phyloP scores from a whole-genome alignment of 2,329 filamentous ascomycete genomes.

The Colletotrichum navitas region DNA sequence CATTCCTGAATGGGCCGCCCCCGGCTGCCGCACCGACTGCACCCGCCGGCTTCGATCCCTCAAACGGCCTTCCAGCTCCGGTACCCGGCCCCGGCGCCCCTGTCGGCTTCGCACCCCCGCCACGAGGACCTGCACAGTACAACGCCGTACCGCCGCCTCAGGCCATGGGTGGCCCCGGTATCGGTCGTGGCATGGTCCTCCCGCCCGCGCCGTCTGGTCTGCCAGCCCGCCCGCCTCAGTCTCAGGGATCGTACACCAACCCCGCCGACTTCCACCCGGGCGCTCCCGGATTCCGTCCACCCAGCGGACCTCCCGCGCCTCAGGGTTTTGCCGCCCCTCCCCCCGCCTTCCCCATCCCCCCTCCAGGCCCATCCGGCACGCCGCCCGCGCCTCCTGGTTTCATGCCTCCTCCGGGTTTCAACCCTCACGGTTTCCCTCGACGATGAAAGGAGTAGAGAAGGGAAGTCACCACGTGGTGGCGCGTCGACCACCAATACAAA shows the following conservation, averaged over 20 bases:
- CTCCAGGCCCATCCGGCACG: conserved; percentile 51
- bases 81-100: conserved; percentile 47
- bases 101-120: conserved; percentile 54
- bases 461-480: neutral
- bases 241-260: conserved; percentile 59
- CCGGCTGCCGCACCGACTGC: conserved; percentile 43
- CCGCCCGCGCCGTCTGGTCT: conserved; percentile 64
- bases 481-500: neutral
- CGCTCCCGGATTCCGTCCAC: conserved; percentile 48
- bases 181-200: conserved; percentile 51
- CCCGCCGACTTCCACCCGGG: conserved; percentile 63
- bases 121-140: conserved; percentile 53
- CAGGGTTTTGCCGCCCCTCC: conserved; percentile 56
- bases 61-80: conserved; percentile 46
- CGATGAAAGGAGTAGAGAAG: conserved; percentile 46
- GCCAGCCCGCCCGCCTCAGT: conserved; percentile 63
- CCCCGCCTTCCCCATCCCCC: conserved; percentile 56
- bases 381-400: conserved; percentile 57
- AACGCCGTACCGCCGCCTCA: conserved; percentile 43
- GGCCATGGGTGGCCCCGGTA: conserved; percentile 30
- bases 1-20: conserved; percentile 66
- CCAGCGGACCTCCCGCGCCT: conserved; percentile 53
- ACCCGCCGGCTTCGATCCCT: conserved; percentile 52
- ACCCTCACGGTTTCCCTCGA: conserved; percentile 46
- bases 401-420: conserved; percentile 61